phyloP scores from a whole-genome alignment of 192 early-diverging fungal species.

The Podila minutissima region DNA sequence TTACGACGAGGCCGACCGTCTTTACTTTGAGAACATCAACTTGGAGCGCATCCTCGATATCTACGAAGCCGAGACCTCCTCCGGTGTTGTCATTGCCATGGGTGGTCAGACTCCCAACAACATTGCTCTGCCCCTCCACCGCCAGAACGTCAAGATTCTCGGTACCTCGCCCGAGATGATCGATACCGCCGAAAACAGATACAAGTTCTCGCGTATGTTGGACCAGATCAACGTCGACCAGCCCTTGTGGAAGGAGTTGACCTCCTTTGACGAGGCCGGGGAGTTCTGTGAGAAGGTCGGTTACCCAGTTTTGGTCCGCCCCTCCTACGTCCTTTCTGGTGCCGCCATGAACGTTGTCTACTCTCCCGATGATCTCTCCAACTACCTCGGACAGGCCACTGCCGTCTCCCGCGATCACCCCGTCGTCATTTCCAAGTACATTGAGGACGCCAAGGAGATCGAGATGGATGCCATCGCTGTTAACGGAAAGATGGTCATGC shows the following conservation, averaged over 20 bases:
- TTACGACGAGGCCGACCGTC: constrained; percentile 97
- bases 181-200: constrained; percentile 96
- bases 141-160: constrained; percentile 92
- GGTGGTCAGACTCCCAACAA: constrained; percentile 99
- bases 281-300: constrained; percentile 89
- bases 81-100: constrained; percentile 93
- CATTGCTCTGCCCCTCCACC: constrained; percentile 91
- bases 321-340: constrained; percentile 98
- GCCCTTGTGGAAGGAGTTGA: constrained; percentile 97
- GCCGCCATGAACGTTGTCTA: constrained; percentile 98
- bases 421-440: constrained; percentile 98
- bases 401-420: constrained; percentile 94
- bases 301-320: constrained; percentile 96
- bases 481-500: constrained; percentile 92
- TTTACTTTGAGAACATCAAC: constrained; percentile 97
- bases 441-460: constrained; percentile 98
- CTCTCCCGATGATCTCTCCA: constrained; percentile 82
- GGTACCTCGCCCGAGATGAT: constrained; percentile 98
- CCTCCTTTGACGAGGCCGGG: constrained; percentile 85
- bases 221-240: constrained; percentile 98
- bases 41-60: constrained; percentile 97
- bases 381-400: constrained; percentile 89
- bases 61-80: constrained; percentile 89
- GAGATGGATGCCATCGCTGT: constrained; percentile 99
- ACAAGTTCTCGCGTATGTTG: constrained; percentile 97